phyloP scores from a whole-genome alignment of 441 rosid species.

The Aleurites moluccanus region DNA sequence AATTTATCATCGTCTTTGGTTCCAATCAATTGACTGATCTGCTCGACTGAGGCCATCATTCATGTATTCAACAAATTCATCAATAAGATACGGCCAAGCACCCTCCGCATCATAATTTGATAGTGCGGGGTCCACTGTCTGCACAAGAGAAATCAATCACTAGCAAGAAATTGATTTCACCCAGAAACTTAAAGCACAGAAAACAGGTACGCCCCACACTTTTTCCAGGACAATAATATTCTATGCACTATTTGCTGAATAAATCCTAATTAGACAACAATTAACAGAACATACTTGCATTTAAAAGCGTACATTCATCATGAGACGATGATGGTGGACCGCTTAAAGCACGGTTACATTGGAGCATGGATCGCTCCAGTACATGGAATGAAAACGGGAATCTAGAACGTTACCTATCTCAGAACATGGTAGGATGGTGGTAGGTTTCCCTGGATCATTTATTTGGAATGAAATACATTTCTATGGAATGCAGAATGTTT shows the following conservation, averaged over 20 bases:
- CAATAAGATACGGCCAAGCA: slow-evolving; percentile 97
- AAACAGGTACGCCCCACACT: not conserved
- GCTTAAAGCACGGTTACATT: not conserved
- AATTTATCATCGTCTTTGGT: slow-evolving; percentile 15
- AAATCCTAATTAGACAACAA: not conserved
- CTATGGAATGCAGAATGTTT: too few relatives aligned
- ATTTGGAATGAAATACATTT: too few relatives aligned
- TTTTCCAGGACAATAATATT: not conserved
- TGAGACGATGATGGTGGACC: not conserved
- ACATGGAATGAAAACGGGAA: too few relatives aligned
- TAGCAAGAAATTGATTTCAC: too few relatives aligned
- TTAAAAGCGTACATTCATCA: too few relatives aligned
- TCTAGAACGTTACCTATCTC: too few relatives aligned
- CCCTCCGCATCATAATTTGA: slow-evolving; percentile 90
- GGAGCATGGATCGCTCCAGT: too few relatives aligned
- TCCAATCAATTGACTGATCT: slow-evolving; percentile 11
- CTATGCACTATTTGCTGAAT: not conserved
- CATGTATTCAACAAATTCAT: slow-evolving; percentile 91
- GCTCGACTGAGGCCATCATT: slow-evolving; percentile 48
- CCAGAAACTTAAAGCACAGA: not conserved
- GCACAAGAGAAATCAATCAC: slow-evolving; percentile 18
- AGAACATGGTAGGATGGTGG: too few relatives aligned
- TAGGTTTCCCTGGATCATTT: too few relatives aligned
- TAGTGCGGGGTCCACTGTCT: slow-evolving; percentile 65
- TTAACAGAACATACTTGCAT: not conserved